Conservation (phyloP, 2,329 filamentous ascomycete species). For the Fusarium avenaceum region DNA sequence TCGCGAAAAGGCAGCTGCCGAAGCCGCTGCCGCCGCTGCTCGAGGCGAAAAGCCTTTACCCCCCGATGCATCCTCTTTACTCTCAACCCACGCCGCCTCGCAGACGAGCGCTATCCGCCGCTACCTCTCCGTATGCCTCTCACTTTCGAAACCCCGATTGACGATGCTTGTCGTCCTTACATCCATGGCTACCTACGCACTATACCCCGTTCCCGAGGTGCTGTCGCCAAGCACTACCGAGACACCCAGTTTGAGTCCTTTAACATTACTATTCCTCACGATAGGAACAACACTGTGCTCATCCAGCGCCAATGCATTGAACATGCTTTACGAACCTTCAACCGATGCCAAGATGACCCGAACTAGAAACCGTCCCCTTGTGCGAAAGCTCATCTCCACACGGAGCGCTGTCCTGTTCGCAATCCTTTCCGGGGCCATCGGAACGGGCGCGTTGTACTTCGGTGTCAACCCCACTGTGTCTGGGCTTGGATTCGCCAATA, state of each 20-base stretch:
- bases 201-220: slow-evolving; percentile 92
- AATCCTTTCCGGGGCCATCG: slow-evolving; percentile 75
- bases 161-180: slow-evolving; percentile 92
- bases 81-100: slow-evolving; percentile 65
- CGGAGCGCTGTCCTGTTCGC: slow-evolving; percentile 84
- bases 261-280: slow-evolving; percentile 93
- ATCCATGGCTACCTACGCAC: slow-evolving; percentile 89
- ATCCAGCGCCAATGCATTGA: slow-evolving; percentile 93
- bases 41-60: slow-evolving; percentile 54
- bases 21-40: slow-evolving; percentile 38
- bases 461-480: slow-evolving; percentile 96
- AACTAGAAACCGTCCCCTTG: slow-evolving; percentile 91
- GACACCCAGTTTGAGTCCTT: slow-evolving; percentile 86
- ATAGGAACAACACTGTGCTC: slow-evolving; percentile 88
- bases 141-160: slow-evolving; percentile 94
- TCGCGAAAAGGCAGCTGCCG: slow-evolving; percentile 43
- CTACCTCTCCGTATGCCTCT: slow-evolving; percentile 82
- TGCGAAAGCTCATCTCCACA: slow-evolving; percentile 80
- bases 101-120: slow-evolving; percentile 71
- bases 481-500: slow-evolving; percentile 86
- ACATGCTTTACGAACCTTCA: slow-evolving; percentile 95
- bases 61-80: slow-evolving; percentile 67
- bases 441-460: slow-evolving; percentile 81
- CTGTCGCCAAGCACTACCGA: slow-evolving; percentile 75
- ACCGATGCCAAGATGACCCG: slow-evolving; percentile 94